A percentile compares a stretch with the other conserved stretches of the same genome.
phyloP scores from a whole-genome alignment of 352 stramenopile genomes.

The Phytophthora pluvialis region DNA sequence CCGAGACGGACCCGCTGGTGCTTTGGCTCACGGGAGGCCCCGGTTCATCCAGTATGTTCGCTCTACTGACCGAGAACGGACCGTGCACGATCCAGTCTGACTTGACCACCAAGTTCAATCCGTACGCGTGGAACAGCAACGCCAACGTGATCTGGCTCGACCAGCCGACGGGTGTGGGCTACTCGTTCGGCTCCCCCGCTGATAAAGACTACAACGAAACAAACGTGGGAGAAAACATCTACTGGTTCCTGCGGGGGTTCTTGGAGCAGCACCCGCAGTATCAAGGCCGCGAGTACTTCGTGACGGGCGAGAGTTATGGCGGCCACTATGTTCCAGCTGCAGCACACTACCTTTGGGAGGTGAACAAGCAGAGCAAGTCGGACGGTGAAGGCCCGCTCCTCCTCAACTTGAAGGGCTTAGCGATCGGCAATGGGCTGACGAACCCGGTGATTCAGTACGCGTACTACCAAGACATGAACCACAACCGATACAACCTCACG shows the following conservation, averaged over 20 bases:
- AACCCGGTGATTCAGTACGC: constrained; percentile 51
- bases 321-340: constrained; percentile 58
- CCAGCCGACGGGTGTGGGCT: constrained; percentile 54
- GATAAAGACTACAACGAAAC: constrained; percentile 49
- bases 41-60: constrained; percentile 52
- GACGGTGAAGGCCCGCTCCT: constrained; percentile 3
- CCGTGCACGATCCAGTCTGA: constrained; percentile 49
- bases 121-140: constrained; percentile 55
- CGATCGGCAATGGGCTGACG: constrained; percentile 62
- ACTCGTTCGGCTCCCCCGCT: constrained; percentile 36
- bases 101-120: constrained; percentile 45
- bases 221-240: constrained; percentile 55
- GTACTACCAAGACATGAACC: constrained; percentile 58
- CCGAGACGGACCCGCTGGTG: constrained; percentile 71
- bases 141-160: constrained; percentile 71
- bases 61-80: constrained; percentile 56
- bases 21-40: constrained; percentile 62
- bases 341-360: constrained; percentile 52
- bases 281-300: constrained; percentile 44
- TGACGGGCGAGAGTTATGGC: constrained; percentile 61
- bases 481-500: constrained; percentile 63
- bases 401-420: constrained; percentile 58
- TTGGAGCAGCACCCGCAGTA: constrained; percentile 52
- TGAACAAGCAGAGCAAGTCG: constrained; percentile 31
- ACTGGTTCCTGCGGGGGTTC: constrained; percentile 52